phyloP scores from a whole-genome alignment of 495 filamentous ascomycete species.

The Hypoxylon lienhwacheense region DNA sequence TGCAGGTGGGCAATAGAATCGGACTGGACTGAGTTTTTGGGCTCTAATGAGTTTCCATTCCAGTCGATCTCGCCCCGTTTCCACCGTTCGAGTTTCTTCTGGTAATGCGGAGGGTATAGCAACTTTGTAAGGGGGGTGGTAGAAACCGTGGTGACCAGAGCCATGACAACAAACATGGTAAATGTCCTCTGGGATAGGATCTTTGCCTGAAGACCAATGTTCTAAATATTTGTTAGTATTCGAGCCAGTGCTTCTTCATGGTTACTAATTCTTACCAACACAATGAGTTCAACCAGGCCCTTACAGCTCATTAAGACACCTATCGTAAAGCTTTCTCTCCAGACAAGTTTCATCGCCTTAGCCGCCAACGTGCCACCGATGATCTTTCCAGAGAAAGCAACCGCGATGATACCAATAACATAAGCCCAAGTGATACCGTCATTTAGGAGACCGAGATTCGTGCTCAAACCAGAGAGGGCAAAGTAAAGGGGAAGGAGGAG shows the following conservation, averaged over 20 bases:
- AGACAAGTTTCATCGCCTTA: constrained; percentile 73
- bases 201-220: constrained; percentile 89
- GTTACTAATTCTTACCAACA: constrained; percentile 65
- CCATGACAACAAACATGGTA: constrained; percentile 99
- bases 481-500: constrained; percentile 97
- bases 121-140: constrained; percentile 80
- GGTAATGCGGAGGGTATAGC: constrained; percentile 88
- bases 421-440: constrained; percentile 89
- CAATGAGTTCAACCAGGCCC: constrained; percentile 92
- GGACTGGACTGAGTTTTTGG: constrained; percentile 44
- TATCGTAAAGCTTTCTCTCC: constrained; percentile 91
- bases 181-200: constrained; percentile 88
- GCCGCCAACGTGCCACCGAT: constrained; percentile 83
- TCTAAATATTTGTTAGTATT: constrained; percentile 55
- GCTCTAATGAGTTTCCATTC: constrained; percentile 66
- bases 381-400: constrained; percentile 87
- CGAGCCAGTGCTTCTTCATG: background rate
- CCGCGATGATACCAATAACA: constrained; percentile 77
- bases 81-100: constrained; percentile 88
- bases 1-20: constrained; percentile 49
- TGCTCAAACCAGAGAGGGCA: constrained; percentile 86
- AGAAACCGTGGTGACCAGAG: constrained; percentile 85
- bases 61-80: constrained; percentile 91
- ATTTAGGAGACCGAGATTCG: constrained; percentile 83
- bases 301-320: constrained; percentile 98